Evolutionary conservation across 1,139 yeast genomes (phyloP).

Genomic region (Eremothecium cymbalariae): DNA sequence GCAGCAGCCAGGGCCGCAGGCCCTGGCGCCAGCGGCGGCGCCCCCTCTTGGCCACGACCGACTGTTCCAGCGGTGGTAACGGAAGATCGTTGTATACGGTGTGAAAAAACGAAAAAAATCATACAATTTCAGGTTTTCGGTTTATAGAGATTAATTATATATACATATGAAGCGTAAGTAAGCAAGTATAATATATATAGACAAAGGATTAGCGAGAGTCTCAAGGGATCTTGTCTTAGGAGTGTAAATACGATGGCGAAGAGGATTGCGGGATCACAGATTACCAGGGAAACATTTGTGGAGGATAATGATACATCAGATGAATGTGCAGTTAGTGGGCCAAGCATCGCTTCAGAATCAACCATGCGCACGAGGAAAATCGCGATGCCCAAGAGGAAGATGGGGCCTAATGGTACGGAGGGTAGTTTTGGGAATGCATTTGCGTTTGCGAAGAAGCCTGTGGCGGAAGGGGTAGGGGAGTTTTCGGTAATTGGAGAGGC

Average conservation of each 20-base stretch:
- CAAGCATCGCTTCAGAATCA: slow-evolving; percentile 47
- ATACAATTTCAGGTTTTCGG: neutral
- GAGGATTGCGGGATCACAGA: slow-evolving; percentile 55
- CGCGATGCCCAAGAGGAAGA: slow-evolving; percentile 44
- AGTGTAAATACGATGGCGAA: slow-evolving; percentile 42
- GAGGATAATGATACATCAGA: slow-evolving; percentile 32
- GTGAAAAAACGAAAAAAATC: neutral
- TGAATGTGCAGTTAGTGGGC: slow-evolving; percentile 34
- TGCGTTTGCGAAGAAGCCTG: slow-evolving; percentile 9
- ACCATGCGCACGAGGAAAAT: slow-evolving; percentile 64
- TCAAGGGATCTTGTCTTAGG: neutral
- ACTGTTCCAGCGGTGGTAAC: neutral
- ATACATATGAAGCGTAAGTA: too few relatives aligned
- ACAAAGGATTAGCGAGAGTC: neutral
- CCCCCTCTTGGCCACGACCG: too few relatives aligned
- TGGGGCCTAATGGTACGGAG: slow-evolving; percentile 11
- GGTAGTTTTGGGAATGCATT: slow-evolving; percentile 18
- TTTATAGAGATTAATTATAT: neutral
- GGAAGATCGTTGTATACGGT: neutral
- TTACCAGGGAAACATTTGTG: slow-evolving; percentile 40
- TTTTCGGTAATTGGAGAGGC: neutral
- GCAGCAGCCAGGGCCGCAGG: too few relatives aligned
- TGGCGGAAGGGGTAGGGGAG: slow-evolving; percentile 1
- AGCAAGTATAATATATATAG: too few relatives aligned
- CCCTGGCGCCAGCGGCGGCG: too few relatives aligned